Conservation (phyloP, 768 basidiomycete species). For the Mycena kentingensis region DNA sequence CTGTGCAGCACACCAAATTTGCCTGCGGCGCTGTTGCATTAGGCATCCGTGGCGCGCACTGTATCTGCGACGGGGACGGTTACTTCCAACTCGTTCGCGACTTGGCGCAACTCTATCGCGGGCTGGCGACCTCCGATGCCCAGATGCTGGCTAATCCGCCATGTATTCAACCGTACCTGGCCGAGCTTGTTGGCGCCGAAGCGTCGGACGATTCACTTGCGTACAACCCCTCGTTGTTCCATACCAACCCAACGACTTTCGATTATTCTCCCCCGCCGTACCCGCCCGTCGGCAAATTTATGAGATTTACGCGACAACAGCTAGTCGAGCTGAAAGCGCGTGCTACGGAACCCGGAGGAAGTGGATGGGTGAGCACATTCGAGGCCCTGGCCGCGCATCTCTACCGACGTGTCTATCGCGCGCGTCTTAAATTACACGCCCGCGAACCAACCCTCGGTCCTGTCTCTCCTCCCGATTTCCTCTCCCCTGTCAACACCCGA, state of each 20-base stretch:
- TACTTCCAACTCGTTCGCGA: constrained; percentile 23
- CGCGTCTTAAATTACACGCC: constrained; percentile 10
- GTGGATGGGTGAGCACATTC: constrained; percentile 21
- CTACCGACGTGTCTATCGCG: constrained; percentile 20
- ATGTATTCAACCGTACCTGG: constrained; percentile 19
- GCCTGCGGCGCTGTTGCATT: constrained; percentile 23
- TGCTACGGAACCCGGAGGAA: constrained; percentile 17
- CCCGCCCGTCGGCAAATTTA: constrained; percentile 14
- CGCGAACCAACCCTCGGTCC: constrained; percentile 10
- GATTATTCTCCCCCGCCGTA: not conserved
- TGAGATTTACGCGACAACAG: constrained; percentile 19
- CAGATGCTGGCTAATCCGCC: constrained; percentile 12
- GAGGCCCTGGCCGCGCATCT: constrained; percentile 21
- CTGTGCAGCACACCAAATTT: constrained; percentile 25
- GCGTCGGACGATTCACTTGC: constrained; percentile 11
- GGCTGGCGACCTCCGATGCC: not conserved
- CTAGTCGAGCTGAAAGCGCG: constrained; percentile 10
- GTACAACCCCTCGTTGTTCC: constrained; percentile 10
- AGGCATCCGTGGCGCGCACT: constrained; percentile 20
- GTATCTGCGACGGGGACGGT: constrained; percentile 19
- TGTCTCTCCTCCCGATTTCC: constrained; percentile 21
- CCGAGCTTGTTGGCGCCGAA: constrained; percentile 14
- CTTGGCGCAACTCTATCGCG: constrained; percentile 22
- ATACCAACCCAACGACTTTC: not conserved
- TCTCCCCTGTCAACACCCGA: constrained; percentile 22